phyloP scores from a whole-genome alignment of 331 rosid genomes.

The Ulmus americana region DNA sequence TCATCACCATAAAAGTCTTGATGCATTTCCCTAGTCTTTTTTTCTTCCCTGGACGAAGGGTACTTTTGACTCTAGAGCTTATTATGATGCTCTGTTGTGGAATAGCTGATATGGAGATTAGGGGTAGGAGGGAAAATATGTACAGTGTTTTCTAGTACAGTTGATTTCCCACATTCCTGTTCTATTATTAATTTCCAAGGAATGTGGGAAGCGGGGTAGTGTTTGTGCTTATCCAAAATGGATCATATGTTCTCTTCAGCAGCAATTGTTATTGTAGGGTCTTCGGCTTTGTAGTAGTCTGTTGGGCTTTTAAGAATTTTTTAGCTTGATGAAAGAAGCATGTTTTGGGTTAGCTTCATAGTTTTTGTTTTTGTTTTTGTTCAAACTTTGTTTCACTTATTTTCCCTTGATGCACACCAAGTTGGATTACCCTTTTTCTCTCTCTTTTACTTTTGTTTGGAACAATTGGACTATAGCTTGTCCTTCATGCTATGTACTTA shows the following conservation, averaged over 20 bases:
- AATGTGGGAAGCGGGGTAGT: slow-evolving; percentile 27
- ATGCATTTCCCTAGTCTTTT: neutral
- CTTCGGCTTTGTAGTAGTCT: neutral
- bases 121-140: slow-evolving; percentile 40
- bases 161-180: slow-evolving; percentile 48
- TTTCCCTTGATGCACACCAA: neutral
- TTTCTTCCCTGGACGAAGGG: neutral
- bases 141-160: slow-evolving; percentile 52
- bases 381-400: neutral
- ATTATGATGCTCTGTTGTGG: slow-evolving; percentile 54
- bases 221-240: slow-evolving; percentile 20
- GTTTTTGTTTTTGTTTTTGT: slow-evolving; percentile 12
- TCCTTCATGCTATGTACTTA: too few species aligned
- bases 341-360: neutral
- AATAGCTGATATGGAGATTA: slow-evolving; percentile 24
- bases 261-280: neutral
- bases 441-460: neutral
- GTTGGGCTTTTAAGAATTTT: neutral
- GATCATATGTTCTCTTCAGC: neutral
- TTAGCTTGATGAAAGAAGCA: neutral
- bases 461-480: too few species aligned
- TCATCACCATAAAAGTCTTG: neutral
- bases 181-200: slow-evolving; percentile 30
- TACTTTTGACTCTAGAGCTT: slow-evolving; percentile 42
- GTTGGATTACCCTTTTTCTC: neutral